A percentile compares a stretch with the other conserved stretches of the same genome.
phyloP scores from a whole-genome alignment of 2,329 filamentous ascomycete genomes.

The Stachybotrys chartarum region DNA sequence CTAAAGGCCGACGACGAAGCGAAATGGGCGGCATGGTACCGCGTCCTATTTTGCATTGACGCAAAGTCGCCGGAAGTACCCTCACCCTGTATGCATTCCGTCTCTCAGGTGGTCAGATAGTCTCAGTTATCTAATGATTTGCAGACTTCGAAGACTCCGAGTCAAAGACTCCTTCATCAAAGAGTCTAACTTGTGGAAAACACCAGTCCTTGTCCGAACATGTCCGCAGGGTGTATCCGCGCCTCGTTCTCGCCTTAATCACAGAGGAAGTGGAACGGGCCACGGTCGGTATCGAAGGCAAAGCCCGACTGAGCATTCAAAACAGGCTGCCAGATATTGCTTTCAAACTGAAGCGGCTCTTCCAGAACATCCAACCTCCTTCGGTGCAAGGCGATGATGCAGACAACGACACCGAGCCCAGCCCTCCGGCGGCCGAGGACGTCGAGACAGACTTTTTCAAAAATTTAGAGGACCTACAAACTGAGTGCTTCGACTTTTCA shows the following conservation, averaged over 20 bases:
- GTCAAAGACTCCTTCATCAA: not conserved
- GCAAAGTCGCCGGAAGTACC: constrained; percentile 9
- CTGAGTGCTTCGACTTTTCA: not conserved
- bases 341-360: constrained; percentile 2
- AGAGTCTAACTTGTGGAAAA: not conserved
- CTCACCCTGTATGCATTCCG: constrained; percentile 13
- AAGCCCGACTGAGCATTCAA: constrained; percentile 5
- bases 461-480: not conserved
- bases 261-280: constrained; percentile 5
- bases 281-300: constrained; percentile 2
- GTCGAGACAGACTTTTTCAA: not conserved
- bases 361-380: constrained; percentile 3
- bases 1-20: not conserved
- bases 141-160: not conserved
- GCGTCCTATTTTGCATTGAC: constrained; percentile 11
- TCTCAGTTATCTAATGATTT: not conserved
- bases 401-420: not conserved
- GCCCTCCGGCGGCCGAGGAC: not conserved
- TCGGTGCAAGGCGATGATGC: not conserved
- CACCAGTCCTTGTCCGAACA: not conserved
- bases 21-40: constrained; percentile 13
- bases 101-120: not conserved
- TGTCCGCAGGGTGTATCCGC: constrained; percentile 2
- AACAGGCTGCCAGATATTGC: constrained; percentile 3
- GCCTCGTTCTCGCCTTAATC: constrained; percentile 2